Base-by-base conservation (phyloP, 306 rosid species). In the Sophora flavescens region DNA sequence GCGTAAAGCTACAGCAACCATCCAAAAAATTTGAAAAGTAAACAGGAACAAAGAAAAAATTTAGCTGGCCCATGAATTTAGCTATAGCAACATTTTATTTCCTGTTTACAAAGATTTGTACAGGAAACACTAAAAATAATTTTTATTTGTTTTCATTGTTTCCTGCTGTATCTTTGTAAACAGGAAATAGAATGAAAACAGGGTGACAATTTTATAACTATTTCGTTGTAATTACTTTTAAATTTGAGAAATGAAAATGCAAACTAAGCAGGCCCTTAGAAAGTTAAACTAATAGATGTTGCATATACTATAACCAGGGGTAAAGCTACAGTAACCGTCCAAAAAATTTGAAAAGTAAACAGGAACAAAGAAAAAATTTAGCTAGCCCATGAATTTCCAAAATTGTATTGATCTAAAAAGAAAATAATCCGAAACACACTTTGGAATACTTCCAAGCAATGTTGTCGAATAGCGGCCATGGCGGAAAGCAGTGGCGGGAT, bases 51-150 rank as follows among this genome's bases (percentile, higher is more conserved):
- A 3, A 16, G 36, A 14, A 39, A 8, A 14, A 30, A 6, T 10
- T 44, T 33, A 45, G 22, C 50, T 48, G 33, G 61, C 79, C 36
- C 26, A 74, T 10, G 30, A 62, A 33, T 62, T 32, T 17, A n/a
- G n/a, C n/a, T n/a, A n/a, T n/a, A n/a, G n/a, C n/a, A n/a, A n/a
- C n/a, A n/a, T n/a, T n/a, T n/a, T n/a, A n/a, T n/a, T n/a, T n/a
- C n/a, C n/a, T n/a, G n/a, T n/a, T n/a, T n/a, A n/a, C n/a, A n/a
- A n/a, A n/a, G n/a, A n/a, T n/a, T n/a, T n/a, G n/a, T n/a, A n/a
- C n/a, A n/a, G n/a, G n/a, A n/a, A n/a, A n/a, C n/a, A n/a, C n/a
- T n/a, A n/a, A n/a, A n/a, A n/a, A n/a, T n/a, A n/a, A n/a, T n/a
- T n/a, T n/a, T n/a, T n/a, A n/a, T n/a, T n/a, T n/a, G n/a, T n/a